A percentile compares a stretch with the other conserved stretches of the same genome.
Conservation (phyloP, 2,329 filamentous ascomycete species). For the Escovopsis sp. region DNA sequence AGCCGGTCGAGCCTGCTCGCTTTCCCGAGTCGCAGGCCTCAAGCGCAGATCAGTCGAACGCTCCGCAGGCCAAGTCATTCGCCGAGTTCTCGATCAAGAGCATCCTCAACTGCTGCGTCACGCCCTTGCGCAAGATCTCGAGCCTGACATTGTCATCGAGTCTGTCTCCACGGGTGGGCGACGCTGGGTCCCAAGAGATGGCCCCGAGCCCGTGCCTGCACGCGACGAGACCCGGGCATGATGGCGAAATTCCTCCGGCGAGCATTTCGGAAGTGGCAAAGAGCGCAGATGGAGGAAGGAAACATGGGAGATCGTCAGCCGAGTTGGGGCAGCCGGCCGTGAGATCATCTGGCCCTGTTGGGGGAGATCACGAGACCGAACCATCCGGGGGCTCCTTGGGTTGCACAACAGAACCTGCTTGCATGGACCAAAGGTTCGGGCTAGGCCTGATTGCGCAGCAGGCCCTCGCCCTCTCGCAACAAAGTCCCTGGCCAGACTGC, state of each 20-base stretch:
- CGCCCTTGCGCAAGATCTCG: not conserved
- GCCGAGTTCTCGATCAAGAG: constrained; percentile 2
- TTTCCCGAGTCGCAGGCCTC: no score
- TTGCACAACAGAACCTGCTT: not conserved
- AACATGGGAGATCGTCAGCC: no score
- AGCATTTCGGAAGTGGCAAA: not conserved
- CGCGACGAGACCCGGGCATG: not conserved
- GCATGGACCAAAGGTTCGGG: not conserved
- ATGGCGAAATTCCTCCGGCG: not conserved
- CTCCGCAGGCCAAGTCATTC: constrained; percentile 1
- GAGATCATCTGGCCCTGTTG: no score
- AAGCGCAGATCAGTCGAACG: not conserved
- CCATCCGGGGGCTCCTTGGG: not conserved
- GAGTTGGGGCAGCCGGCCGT: no score
- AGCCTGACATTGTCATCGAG: not conserved
- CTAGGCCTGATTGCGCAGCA: not conserved
- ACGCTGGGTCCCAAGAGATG: no score
- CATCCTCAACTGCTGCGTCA: constrained; percentile 1
- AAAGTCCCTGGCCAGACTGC: constrained; percentile 1
- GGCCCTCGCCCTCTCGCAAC: not conserved
- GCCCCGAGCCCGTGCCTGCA: no score
- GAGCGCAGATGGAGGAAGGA: not conserved
- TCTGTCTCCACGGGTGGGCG: not conserved
- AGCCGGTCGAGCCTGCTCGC: no score
- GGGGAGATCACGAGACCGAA: no score